phyloP scores from a whole-genome alignment of 169 alveolate species.

The Plasmodium malariae region DNA sequence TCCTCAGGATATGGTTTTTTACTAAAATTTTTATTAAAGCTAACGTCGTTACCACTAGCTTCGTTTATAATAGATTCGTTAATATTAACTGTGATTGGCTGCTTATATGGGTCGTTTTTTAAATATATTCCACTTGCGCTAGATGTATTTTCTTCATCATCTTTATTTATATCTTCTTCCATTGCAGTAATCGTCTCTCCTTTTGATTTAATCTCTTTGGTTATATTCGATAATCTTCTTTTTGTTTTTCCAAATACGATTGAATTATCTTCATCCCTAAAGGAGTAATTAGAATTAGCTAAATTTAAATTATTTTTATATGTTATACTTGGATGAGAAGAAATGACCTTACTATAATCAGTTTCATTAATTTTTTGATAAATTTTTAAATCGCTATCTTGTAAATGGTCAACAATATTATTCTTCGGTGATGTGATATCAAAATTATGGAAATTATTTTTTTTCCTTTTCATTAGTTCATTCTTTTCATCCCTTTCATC shows the following conservation, averaged over 20 bases:
- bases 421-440: conserved; percentile 41
- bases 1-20: too few species aligned
- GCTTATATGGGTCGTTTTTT: neutral
- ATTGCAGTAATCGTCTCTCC: too few species aligned
- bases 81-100: neutral
- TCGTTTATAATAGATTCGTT: neutral
- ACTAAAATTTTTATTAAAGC: too few species aligned
- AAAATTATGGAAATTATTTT: conserved; percentile 42
- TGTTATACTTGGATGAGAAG: conserved; percentile 58
- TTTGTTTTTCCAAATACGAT: neutral
- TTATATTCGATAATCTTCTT: neutral
- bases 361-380: conserved; percentile 69
- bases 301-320: conserved; percentile 61
- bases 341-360: conserved; percentile 41
- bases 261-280: conserved; percentile 28
- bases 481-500: neutral
- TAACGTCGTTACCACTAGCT: too few species aligned
- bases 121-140: neutral
- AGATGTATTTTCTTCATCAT: neutral
- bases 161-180: too few species aligned
- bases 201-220: neutral
- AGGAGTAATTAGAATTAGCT: conserved; percentile 28
- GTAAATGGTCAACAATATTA: conserved; percentile 69
- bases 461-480: neutral
- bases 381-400: conserved; percentile 73